These are phyloP conservation scores for Tilletia caries DNA, from an alignment of 1,284 basidiomycete genomes.

Conservation along the genomic window DNA sequence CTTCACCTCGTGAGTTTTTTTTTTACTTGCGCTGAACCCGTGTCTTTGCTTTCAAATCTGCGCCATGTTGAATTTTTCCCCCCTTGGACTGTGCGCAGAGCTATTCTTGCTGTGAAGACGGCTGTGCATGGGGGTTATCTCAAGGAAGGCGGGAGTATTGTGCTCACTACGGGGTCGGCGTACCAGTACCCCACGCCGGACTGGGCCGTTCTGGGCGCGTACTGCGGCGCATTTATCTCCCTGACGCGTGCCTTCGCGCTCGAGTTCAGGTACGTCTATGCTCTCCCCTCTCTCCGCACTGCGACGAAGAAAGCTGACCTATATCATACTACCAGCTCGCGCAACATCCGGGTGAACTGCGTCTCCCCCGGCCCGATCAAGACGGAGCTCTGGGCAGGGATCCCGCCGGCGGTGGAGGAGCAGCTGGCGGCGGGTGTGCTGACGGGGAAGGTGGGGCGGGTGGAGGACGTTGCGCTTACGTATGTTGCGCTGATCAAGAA, in stretches of 20 bases:
- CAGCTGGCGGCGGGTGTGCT: constrained; percentile 13
- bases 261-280: constrained; percentile 17
- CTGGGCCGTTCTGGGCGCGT: constrained; percentile 20
- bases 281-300: too few relatives aligned
- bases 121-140: constrained; percentile 14
- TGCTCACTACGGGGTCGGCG: constrained; percentile 27
- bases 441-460: constrained; percentile 19
- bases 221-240: constrained; percentile 19
- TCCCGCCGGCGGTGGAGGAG: constrained; percentile 17
- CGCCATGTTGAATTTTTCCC: neutral
- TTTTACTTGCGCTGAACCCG: too few relatives aligned
- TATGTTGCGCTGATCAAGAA: constrained; percentile 36
- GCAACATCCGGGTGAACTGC: constrained; percentile 29
- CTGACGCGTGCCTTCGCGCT: constrained; percentile 24
- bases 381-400: constrained; percentile 27
- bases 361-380: constrained; percentile 26
- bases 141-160: constrained; percentile 18
- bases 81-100: neutral
- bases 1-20: constrained; percentile 14
- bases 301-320: neutral
- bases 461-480: constrained; percentile 23
- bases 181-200: constrained; percentile 20
- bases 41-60: neutral
- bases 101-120: constrained; percentile 27
- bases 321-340: neutral